phyloP scores from a whole-genome alignment of 148 eudicot genomes.

The Drosera capensis region DNA sequence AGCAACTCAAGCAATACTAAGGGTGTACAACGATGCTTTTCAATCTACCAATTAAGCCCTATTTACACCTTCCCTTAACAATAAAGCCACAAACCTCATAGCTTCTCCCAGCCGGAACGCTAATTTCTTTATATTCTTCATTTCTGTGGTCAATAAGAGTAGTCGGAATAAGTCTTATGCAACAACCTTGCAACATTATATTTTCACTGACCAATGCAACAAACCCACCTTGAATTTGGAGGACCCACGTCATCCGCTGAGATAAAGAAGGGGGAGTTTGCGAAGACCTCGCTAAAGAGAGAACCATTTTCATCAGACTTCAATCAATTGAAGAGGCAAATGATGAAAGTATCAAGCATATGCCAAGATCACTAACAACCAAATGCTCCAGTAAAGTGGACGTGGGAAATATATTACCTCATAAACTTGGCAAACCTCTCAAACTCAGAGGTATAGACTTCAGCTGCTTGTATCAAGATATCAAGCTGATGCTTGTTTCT shows the following conservation, averaged over 20 bases:
- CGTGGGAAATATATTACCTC: constrained; percentile 29
- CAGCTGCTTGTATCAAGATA: constrained; percentile 50
- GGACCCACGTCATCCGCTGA: constrained; percentile 79
- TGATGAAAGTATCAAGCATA: not conserved
- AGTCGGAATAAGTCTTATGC: not conserved
- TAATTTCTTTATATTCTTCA: constrained; percentile 68
- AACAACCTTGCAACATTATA: not conserved
- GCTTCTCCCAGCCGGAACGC: constrained; percentile 65
- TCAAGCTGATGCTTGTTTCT: constrained; percentile 46
- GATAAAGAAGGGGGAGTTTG: constrained; percentile 92
- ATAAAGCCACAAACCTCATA: constrained; percentile 50
- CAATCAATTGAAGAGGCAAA: constrained; percentile 6
- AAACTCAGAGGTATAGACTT: constrained; percentile 64
- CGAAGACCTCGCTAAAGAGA: constrained; percentile 67
- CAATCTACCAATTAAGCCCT: not conserved
- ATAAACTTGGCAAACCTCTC: constrained; percentile 70
- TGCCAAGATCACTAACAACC: not conserved
- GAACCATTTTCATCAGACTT: constrained; percentile 7
- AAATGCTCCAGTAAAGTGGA: not conserved
- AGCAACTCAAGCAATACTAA: no score
- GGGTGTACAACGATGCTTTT: not conserved
- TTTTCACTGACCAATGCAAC: not conserved
- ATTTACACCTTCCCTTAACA: not conserved
- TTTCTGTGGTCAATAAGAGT: constrained; percentile 23
- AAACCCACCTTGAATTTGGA: constrained; percentile 45